Conservation (phyloP, 371 early-diverging fungal species). For the Coemansia linderi region DNA sequence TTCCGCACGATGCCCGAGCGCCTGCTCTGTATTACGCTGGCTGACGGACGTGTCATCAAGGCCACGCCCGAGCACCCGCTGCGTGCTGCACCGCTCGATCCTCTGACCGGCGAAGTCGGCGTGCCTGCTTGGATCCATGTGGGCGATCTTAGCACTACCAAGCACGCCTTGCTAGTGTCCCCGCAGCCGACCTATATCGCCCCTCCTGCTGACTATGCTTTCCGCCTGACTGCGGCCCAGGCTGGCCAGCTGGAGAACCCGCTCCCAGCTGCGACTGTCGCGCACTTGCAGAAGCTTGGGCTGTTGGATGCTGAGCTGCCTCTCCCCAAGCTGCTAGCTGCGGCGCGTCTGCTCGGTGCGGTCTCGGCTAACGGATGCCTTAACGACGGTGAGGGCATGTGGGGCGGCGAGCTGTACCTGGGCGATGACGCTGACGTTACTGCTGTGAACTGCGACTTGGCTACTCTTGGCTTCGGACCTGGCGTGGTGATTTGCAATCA, state of each 20-base stretch:
- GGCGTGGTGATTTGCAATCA: neutral
- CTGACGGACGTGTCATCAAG: constrained; percentile 27
- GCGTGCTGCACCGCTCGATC: constrained; percentile 25
- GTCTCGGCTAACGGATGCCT: neutral
- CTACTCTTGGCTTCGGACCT: constrained; percentile 20
- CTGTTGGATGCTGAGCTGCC: constrained; percentile 26
- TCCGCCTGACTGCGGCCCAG: constrained; percentile 6
- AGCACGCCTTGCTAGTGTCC: constrained; percentile 8
- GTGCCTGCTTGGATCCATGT: constrained; percentile 22
- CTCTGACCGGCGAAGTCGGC: constrained; percentile 15
- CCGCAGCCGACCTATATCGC: constrained; percentile 24
- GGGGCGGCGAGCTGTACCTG: constrained; percentile 11
- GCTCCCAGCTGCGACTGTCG: neutral
- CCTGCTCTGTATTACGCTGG: constrained; percentile 29
- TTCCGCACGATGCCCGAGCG: constrained; percentile 31
- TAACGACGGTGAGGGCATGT: neutral
- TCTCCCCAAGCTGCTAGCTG: constrained; percentile 25
- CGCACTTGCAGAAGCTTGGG: constrained; percentile 17
- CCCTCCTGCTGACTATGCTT: constrained; percentile 8
- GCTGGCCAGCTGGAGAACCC: neutral
- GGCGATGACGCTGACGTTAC: constrained; percentile 20
- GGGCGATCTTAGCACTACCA: constrained; percentile 22
- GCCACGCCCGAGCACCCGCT: constrained; percentile 33
- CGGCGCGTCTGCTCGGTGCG: constrained; percentile 23
- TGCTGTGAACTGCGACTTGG: constrained; percentile 23